Evolutionary conservation across 2,329 filamentous ascomycete genomes (phyloP), one percentile per base, ranked within the genome.

Genomic region (Alternaria sp.): DNA sequence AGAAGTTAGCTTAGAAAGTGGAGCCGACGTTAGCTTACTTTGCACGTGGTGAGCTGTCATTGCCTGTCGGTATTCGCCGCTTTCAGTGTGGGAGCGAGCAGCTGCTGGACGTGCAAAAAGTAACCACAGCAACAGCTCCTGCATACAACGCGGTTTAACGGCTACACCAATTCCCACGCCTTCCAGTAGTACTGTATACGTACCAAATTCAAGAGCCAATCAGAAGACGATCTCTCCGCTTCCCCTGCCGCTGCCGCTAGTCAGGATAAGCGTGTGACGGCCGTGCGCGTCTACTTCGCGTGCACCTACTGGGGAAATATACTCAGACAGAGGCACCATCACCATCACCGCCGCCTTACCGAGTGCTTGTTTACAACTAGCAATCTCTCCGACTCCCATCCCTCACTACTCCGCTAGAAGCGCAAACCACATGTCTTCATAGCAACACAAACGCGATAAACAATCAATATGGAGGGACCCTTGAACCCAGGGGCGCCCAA

Each of bases 401-500:
- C 43, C 46, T 57, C 36, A 54, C 43, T 50, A 34, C 54, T 43
- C 63, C 62, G 59, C 56, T 30, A 55, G 61, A 59, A 70, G 66
- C 67, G 62, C 64, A 67, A 66, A 67, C 68, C 73, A 73, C 71
- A 78, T 78, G 76, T 74, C 67, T 71, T 55, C 67, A 45, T 59
- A 59, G 62, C 68, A 52, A 65, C 66, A 70, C 41, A 63, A 27
- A 27, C 54, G 64, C 64, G 61, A 62, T 71, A 66, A 74, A 71
- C 58, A 58, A 61, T 62, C 63, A 78, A 50, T 58, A 81, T 81
- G 79, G 79, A 80, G 74, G 78, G 74, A 73, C 79, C 79, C 67
- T 68, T 80, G 73, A 69, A 74, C 64, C 76, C 76, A 74, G 76
- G 75, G 72, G 75, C 74, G 65, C 63, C 74, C 68, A 80, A 80